Base-by-base conservation (phyloP, 2,329 filamentous ascomycete species). In the Fusarium sp. region DNA sequence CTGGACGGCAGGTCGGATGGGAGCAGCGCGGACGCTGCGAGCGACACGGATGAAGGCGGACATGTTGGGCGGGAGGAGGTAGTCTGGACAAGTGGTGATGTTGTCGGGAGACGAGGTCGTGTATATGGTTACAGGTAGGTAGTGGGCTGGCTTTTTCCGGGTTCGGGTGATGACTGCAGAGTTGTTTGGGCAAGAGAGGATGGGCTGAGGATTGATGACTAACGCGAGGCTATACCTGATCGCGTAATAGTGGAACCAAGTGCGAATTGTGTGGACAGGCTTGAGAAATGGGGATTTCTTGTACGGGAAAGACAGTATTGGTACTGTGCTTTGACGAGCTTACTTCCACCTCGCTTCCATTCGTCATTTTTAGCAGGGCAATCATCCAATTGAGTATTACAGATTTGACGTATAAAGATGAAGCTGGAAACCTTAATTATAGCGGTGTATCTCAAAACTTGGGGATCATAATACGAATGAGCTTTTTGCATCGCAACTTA, bases 21-120 rank as follows among this genome's bases (percentile, higher is more conserved):
- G 81, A 85, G 86, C 86, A 79, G 86, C 82, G 79, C 89, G 89
- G 82, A 91, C 83, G 84, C 85, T 86, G 82, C 91, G 91, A 80
- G 86, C 86, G 77, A 89, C 81, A 78, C 91, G 90, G 82, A 94
- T 83, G 77, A 94, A 80, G 71, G 87, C 82, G 74, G 90, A 89
- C 78, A 88, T 87, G 88, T 91, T 91, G 81, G 65, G 69, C 63
- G 64, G 64, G 58, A 55, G 62, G 56, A 53, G 62, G 14, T 32
- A 28, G 26, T 75, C 74, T 57, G 51, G 53, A 63, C 62, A 58
- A 60, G 66, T 60, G 61, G 59, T 63, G 66, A 61, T 71, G 73
- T 62, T 47, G 56, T 61, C 56, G 57, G 34, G 46, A 52, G 56
- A 54, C 53, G 43, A 62, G 20, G 53, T 47, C 57, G 67, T 61